Base-by-base conservation (phyloP, 2,329 filamentous ascomycete species). In the Epichloe baconii region DNA sequence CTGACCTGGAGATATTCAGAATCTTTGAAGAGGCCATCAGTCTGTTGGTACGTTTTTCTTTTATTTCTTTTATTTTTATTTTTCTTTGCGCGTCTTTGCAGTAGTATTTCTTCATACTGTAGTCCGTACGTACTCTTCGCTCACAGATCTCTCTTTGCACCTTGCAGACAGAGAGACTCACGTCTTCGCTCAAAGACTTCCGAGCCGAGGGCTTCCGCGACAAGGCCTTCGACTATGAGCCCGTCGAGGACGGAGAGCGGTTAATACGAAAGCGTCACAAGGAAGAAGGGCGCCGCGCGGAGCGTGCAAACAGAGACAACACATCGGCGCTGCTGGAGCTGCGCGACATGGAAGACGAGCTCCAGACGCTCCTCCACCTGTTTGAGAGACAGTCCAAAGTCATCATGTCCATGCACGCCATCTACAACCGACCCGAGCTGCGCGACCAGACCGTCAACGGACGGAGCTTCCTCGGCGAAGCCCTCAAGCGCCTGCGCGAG, bases 21-120 rank as follows among this genome's bases (percentile, higher is more conserved):
- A 79, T 84, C 1, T 83, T 84, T 45, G 79, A 83, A 56, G 80
- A 84, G 54, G 80, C 79, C 5, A 79, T 84, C 35, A 80, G 79
- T 12, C 76, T 82, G 21, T 58, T 83, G 55, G 79, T 82, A 61
- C 44, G 68, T 52, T 0, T 8, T 6, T 40, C 4, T 10, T n/a
- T 40, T 8, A 3, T 8, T 8, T 40, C 1, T 6, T 23, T 6
- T 6, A 19, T 23, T 23, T 2, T 21, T 21, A 4, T 21, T 21
- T 4, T 19, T 19, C 1, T 19, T n/a, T n/a, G n/a, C 21, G 23
- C 23, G 12, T 49, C 48, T 5, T 8, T 37, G 6, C 15, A 12
- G 23, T 2, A 19, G 14, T 3, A 17, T n/a, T 4, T 2, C 11
- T 44, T 10, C 14, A 35, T 44, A 3, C 43, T 26, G 12, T 31